Conservation (phyloP, 345 rosid genomes). For the Camelina laxa region DNA sequence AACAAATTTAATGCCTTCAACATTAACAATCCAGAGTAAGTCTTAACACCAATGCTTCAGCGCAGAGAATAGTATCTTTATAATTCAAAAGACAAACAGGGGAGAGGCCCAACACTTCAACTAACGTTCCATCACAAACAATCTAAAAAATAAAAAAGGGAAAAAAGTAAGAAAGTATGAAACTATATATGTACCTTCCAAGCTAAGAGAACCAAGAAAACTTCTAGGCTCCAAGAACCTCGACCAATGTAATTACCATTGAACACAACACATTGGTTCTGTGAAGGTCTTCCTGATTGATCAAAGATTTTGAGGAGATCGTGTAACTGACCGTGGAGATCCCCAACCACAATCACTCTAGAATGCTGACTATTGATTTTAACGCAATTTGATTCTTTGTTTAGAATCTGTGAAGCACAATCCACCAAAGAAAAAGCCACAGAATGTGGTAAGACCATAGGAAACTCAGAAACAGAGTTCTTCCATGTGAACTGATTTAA, state of each 20-base stretch:
- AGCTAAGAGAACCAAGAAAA: slow-evolving; percentile 53
- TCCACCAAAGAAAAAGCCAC: slow-evolving; percentile 46
- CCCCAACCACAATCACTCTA: slow-evolving; percentile 52
- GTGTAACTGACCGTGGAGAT: slow-evolving; percentile 52
- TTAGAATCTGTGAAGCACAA: slow-evolving; percentile 45
- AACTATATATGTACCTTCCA: slow-evolving; percentile 51
- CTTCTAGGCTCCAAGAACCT: slow-evolving; percentile 54
- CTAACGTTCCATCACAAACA: neutral
- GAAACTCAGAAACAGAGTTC: slow-evolving; percentile 42
- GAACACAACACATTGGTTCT: slow-evolving; percentile 44
- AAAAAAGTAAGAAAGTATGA: neutral
- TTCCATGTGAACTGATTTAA: slow-evolving; percentile 48
- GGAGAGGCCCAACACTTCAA: neutral
- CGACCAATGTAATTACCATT: slow-evolving; percentile 53
- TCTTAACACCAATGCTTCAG: neutral
- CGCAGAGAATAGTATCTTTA: neutral
- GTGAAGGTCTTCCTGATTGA: slow-evolving; percentile 53
- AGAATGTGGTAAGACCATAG: slow-evolving; percentile 39
- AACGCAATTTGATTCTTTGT: slow-evolving; percentile 52
- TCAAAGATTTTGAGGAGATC: slow-evolving; percentile 53
- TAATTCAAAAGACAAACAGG: neutral
- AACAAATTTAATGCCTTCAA: neutral
- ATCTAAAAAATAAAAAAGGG: neutral
- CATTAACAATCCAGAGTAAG: neutral
- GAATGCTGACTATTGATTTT: slow-evolving; percentile 32